Conservation (phyloP, 768 basidiomycete genomes). For the Coprinopsis strossmayeri region DNA sequence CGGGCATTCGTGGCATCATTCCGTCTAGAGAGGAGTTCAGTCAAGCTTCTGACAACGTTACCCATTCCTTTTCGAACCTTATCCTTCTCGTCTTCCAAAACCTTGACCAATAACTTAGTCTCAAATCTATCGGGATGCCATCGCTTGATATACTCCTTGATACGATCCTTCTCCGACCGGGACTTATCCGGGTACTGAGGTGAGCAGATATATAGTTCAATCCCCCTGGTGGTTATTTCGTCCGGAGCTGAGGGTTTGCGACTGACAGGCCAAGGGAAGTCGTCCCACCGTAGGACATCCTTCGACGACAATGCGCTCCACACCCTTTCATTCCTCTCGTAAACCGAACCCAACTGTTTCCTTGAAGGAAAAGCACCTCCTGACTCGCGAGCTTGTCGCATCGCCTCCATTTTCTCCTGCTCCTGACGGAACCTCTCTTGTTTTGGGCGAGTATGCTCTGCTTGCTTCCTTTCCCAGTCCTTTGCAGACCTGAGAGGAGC, state of each 20-base stretch:
- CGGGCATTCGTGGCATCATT: slow-evolving; percentile 19
- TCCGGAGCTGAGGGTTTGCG: slow-evolving; percentile 50
- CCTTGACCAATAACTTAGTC: slow-evolving; percentile 57
- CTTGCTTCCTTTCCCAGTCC: too few species aligned
- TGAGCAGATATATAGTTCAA: slow-evolving; percentile 59
- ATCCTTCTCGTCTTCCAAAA: slow-evolving; percentile 56
- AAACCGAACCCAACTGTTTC: slow-evolving; percentile 50
- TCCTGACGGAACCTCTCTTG: slow-evolving; percentile 63
- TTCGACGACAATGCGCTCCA: slow-evolving; percentile 45
- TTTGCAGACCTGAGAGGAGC: too few species aligned
- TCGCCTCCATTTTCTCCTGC: slow-evolving; percentile 57
- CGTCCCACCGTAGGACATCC: slow-evolving; percentile 49
- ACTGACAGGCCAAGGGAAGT: slow-evolving; percentile 73
- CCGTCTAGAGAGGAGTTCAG: slow-evolving; percentile 56
- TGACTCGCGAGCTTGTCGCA: slow-evolving; percentile 44
- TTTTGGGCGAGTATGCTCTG: too few species aligned
- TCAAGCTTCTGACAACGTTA: slow-evolving; percentile 61
- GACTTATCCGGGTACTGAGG: slow-evolving; percentile 48
- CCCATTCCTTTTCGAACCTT: slow-evolving; percentile 70
- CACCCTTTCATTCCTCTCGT: slow-evolving; percentile 55
- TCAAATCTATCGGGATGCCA: slow-evolving; percentile 88
- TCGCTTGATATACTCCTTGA: slow-evolving; percentile 65
- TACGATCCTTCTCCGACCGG: slow-evolving; percentile 57
- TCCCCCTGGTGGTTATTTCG: slow-evolving; percentile 49
- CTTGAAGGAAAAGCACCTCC: too few species aligned